Base-by-base conservation (phyloP, 306 rosid species). In the Luffa acutangula region DNA sequence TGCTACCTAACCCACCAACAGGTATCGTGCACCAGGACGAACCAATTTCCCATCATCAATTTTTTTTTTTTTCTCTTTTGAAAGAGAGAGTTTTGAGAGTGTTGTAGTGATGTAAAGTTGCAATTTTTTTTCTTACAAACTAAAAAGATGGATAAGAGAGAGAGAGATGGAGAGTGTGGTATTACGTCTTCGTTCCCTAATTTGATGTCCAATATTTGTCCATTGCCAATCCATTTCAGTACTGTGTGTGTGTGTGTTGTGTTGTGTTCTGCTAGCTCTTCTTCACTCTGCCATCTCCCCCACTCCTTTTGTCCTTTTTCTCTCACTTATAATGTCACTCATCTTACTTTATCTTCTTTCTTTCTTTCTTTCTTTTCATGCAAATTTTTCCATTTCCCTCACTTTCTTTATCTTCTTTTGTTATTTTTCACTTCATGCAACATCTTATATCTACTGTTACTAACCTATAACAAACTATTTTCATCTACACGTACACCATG, bases 1-100 rank as follows among this genome's bases (percentile, higher is more conserved):
- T 91, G 99, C 85, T 89, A 88, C 98, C 98, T 87, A 90, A 96
- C 94, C 99, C 91, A 91, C 98, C 97, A 93, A 91, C 99, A 96
- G 64, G 85, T 81, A 90, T 96, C 99, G 88, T 96, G 99, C 88
- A 87, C 82, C 83, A 74, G 90, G 92, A 88, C 89, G 79, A 88
- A 91, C 84, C 84, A 82, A 88, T 90, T 96, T 92, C 93, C 80
- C 89, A 88, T 89, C 96, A 90, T 25, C 87, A 86, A 78, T 88
- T 88, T 84, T 80, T 11, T 67, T 76, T 70, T 82, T 15, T 77
- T 46, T 78, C 82, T 80, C 12, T 77, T 25, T 25, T 25, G 31
- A 25, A 25, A 25, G 31, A 25, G 31, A 25, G 31, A 25, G 31
- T 25, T 25, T 25, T 25, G 31, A 25, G 31, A 25, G 31, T 1